Evolutionary conservation across 2,329 filamentous ascomycete species (phyloP).

Genomic region (Arthrobotrys sinensis): DNA sequence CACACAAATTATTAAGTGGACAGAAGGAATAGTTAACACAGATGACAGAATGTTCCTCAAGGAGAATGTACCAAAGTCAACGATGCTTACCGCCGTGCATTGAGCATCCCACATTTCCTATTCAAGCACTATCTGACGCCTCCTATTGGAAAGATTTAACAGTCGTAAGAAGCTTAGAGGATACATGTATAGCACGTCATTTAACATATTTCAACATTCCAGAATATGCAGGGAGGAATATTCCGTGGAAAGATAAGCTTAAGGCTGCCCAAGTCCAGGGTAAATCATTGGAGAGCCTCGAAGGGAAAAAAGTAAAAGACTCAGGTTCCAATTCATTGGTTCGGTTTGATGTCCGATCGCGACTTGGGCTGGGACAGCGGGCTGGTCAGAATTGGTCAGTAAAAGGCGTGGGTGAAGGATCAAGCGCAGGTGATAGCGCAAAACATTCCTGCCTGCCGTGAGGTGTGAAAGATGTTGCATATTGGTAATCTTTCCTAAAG

Average conservation of each 20-base stretch:
- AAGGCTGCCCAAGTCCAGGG: background rate
- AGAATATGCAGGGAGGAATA: constrained; percentile 34
- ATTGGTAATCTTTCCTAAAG: background rate
- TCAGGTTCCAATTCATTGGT: constrained; percentile 9
- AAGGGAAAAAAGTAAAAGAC: constrained; percentile 26
- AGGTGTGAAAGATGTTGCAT: constrained; percentile 28
- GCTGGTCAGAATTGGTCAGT: background rate
- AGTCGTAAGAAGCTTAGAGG: constrained; percentile 1
- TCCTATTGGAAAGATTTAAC: constrained; percentile 12
- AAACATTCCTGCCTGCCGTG: constrained; percentile 23
- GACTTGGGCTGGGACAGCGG: background rate
- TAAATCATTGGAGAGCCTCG: background rate
- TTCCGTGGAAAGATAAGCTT: constrained; percentile 16
- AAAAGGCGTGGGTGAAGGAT: constrained; percentile 15
- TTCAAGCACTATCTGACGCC: constrained; percentile 1
- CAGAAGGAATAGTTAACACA: constrained; percentile 2
- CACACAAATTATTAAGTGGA: background rate
- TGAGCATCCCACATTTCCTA: background rate
- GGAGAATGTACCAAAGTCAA: constrained; percentile 42
- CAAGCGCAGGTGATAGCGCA: constrained; percentile 18
- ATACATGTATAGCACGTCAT: constrained; percentile 47
- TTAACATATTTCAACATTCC: constrained; percentile 42
- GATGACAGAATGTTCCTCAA: constrained; percentile 10
- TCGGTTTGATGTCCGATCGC: constrained; percentile 29
- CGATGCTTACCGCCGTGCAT: constrained; percentile 42